These are phyloP conservation scores for Balakata baccata DNA, from an alignment of 345 rosid species.

Conservation along the genomic window DNA sequence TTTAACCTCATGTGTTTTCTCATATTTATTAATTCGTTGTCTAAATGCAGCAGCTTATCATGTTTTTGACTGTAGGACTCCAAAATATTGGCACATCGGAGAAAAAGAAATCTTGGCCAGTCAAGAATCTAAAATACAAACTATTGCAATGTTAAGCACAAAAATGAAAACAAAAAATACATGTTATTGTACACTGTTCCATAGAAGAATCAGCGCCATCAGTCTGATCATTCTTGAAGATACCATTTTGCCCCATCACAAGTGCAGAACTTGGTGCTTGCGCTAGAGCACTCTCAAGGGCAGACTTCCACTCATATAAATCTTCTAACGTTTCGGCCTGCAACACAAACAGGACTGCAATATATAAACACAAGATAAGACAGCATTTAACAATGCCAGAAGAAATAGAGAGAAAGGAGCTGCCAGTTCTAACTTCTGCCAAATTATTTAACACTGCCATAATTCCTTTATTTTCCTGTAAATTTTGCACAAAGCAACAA, in stretches of 20 bases:
- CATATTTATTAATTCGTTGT: no score
- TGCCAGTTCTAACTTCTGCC: neutral
- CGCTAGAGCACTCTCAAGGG: slow-evolving; percentile 82
- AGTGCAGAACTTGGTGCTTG: slow-evolving; percentile 81
- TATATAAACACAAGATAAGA: neutral
- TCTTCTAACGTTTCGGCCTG: slow-evolving; percentile 92
- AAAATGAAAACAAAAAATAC: neutral
- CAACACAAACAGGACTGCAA: slow-evolving; percentile 14
- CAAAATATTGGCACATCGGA: neutral
- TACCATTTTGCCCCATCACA: slow-evolving; percentile 77
- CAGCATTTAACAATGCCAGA: neutral
- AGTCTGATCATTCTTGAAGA: slow-evolving; percentile 61
- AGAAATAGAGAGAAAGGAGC: neutral
- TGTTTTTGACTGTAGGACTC: no score
- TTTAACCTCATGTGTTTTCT: no score
- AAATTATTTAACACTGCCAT: neutral
- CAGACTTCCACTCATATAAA: slow-evolving; percentile 84
- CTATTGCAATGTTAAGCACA: neutral
- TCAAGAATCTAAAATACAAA: neutral
- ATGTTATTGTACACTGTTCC: slow-evolving; percentile 39
- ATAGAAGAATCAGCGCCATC: slow-evolving; percentile 44
- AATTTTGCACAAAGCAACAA: neutral
- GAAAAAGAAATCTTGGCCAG: neutral
- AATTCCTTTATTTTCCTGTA: neutral
- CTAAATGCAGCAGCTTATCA: no score